Conservation (phyloP, 768 basidiomycete genomes). For the Collybia mongolica region DNA sequence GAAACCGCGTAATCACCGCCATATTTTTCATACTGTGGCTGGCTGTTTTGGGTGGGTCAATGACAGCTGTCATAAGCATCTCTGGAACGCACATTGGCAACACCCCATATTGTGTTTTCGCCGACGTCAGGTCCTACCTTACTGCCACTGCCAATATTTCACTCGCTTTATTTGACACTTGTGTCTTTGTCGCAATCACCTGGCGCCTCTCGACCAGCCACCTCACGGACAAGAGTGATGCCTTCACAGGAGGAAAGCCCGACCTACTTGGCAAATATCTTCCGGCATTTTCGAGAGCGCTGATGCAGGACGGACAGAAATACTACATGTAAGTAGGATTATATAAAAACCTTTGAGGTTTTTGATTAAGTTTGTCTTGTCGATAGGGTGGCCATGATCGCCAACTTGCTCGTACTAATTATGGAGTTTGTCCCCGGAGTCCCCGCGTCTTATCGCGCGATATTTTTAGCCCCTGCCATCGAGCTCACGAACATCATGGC, state of each 20-base stretch:
- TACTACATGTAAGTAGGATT: slow-evolving; percentile 33
- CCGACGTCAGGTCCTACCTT: slow-evolving; percentile 20
- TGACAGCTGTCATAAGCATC: slow-evolving; percentile 23
- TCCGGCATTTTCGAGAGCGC: slow-evolving; percentile 21
- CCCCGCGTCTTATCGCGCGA: no score
- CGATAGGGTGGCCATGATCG: no score
- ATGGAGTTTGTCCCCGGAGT: no score
- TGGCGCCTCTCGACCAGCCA: slow-evolving; percentile 17
- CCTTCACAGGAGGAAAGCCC: slow-evolving; percentile 9
- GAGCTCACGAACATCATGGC: no score
- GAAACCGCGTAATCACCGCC: slow-evolving; percentile 15
- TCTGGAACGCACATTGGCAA: slow-evolving; percentile 23
- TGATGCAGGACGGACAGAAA: slow-evolving; percentile 29
- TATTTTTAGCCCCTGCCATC: no score
- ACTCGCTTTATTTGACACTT: slow-evolving; percentile 25
- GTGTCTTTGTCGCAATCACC: slow-evolving; percentile 34
- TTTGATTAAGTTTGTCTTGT: no score
- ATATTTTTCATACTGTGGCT: slow-evolving; percentile 30
- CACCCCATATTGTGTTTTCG: slow-evolving; percentile 30
- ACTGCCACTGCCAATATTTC: slow-evolving; percentile 20
- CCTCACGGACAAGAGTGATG: slow-evolving; percentile 5
- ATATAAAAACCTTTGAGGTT: no score
- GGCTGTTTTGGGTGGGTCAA: slow-evolving; percentile 18
- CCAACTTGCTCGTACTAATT: no score
- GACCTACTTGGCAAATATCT: slow-evolving; percentile 19